Evolutionary conservation across 176 grass and related monocot species (phyloP).

Genomic region (Carex littledalei): DNA sequence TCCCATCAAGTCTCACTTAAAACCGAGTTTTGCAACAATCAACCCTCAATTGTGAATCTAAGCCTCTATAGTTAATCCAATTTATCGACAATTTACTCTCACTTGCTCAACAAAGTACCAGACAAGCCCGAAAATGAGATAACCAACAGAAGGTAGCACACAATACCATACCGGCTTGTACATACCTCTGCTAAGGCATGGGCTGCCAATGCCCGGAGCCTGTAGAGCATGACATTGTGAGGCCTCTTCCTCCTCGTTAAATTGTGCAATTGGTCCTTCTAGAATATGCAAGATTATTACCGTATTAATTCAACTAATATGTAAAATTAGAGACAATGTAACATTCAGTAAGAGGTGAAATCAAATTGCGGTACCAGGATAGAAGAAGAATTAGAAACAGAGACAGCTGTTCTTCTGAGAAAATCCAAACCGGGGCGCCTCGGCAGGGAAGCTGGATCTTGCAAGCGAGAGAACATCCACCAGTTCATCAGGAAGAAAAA

Average conservation of each 20-base stretch:
- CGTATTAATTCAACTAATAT: neutral
- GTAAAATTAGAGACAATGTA: neutral
- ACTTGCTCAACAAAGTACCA: neutral
- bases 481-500: conserved; percentile 99
- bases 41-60: neutral
- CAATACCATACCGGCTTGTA: neutral
- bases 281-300: neutral
- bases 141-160: neutral
- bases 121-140: neutral
- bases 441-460: conserved; percentile 48
- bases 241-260: conserved; percentile 27
- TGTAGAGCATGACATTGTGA: conserved; percentile 65
- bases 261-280: neutral
- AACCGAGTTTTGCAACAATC: neutral
- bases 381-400: conserved; percentile 11
- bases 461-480: conserved; percentile 99
- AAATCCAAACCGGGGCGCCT: conserved; percentile 14
- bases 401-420: neutral
- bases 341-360: neutral
- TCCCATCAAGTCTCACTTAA: neutral
- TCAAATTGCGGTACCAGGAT: conserved; percentile 4
- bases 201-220: conserved; percentile 58
- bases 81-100: neutral
- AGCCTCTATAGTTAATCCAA: neutral
- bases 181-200: conserved; percentile 92